Conservation (phyloP, 306 rosid genomes). For the Quercus variabilis region DNA sequence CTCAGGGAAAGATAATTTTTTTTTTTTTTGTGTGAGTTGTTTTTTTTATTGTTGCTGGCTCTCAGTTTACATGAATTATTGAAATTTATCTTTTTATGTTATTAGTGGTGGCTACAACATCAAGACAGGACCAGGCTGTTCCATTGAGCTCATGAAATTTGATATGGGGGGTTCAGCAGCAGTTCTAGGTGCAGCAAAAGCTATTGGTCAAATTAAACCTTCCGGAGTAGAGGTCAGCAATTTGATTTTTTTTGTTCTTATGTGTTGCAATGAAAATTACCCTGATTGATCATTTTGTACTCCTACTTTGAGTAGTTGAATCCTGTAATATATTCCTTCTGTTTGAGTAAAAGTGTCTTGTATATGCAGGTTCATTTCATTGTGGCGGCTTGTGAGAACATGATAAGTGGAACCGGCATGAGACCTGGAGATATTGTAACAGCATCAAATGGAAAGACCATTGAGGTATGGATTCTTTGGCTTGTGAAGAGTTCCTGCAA, state of each 20-base stretch:
- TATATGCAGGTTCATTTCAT: constrained; percentile 86
- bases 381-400: constrained; percentile 99
- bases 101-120: constrained; percentile 98
- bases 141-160: constrained; percentile 80
- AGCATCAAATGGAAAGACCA: constrained; percentile 99
- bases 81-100: constrained; percentile 15
- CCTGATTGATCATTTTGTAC: neutral
- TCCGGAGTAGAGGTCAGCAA: constrained; percentile 85
- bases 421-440: constrained; percentile 97
- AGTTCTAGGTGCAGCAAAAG: constrained; percentile 97
- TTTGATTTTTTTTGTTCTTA: constrained; percentile 13
- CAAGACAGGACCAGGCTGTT: constrained; percentile 98
- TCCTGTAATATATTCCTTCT: constrained; percentile 1
- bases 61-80: neutral
- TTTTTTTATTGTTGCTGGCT: neutral
- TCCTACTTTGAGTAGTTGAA: constrained; percentile 2
- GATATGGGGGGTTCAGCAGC: constrained; percentile 99
- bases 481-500: neutral
- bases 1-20: neutral
- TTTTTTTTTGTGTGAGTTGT: neutral
- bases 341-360: neutral
- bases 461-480: constrained; percentile 59
- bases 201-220: constrained; percentile 95
- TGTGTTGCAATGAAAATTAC: neutral
- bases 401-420: constrained; percentile 99